phyloP scores from a whole-genome alignment of 129 eudicot genomes.

The Deinandra increscens region DNA sequence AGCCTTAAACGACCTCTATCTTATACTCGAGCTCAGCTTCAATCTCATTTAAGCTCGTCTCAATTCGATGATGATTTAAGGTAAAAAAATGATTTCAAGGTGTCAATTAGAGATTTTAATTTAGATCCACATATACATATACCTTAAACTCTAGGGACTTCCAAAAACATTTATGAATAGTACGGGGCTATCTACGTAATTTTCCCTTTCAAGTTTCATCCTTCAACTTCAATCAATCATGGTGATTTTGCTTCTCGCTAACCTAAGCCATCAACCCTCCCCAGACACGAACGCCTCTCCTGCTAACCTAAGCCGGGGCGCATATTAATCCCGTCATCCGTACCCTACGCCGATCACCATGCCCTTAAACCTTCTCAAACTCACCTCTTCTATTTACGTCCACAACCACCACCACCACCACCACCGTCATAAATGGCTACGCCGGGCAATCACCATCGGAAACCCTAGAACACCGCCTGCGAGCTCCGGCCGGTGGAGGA shows the following conservation, averaged over 20 bases:
- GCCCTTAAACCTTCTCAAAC: constrained; percentile 47
- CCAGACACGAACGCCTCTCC: constrained; percentile 23
- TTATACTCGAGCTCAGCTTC: too few relatives aligned
- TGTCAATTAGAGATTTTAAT: background rate
- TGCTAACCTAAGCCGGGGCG: constrained; percentile 42
- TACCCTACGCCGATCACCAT: constrained; percentile 36
- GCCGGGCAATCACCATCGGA: constrained; percentile 30
- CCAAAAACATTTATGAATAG: background rate
- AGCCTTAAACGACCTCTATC: too few relatives aligned
- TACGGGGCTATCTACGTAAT: background rate
- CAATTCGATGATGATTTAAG: too few relatives aligned
- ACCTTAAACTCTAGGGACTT: constrained; percentile 4
- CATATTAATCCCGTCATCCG: constrained; percentile 18
- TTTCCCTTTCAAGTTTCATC: background rate
- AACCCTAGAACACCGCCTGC: constrained; percentile 25
- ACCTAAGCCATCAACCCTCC: constrained; percentile 22
- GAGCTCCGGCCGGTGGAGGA: constrained; percentile 29
- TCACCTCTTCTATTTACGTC: constrained; percentile 33
- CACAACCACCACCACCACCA: constrained; percentile 40
- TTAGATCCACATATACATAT: background rate
- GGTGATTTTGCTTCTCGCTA: constrained; percentile 21
- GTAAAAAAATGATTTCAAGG: too few relatives aligned
- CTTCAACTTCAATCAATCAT: background rate
- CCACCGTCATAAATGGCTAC: constrained; percentile 35
- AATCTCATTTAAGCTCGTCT: too few relatives aligned